Evolutionary conservation across 2,329 filamentous ascomycete genomes (phyloP).

Genomic region (Cytospora leucostoma): DNA sequence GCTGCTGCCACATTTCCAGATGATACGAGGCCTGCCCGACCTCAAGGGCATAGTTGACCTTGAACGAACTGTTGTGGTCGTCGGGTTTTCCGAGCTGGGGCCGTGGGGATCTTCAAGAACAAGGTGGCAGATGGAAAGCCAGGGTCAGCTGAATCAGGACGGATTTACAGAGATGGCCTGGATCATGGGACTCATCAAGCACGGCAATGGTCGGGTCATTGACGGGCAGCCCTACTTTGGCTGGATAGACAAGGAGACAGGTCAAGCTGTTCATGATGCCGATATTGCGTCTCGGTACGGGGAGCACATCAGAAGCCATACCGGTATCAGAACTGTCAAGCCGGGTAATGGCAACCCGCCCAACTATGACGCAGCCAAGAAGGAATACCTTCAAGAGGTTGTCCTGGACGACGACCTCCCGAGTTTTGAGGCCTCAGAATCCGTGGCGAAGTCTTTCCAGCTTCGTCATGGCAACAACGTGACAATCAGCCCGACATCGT

Average conservation of each 20-base stretch:
- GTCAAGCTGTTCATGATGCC: constrained; percentile 34
- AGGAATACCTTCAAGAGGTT: constrained; percentile 39
- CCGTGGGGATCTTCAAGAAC: constrained; percentile 72
- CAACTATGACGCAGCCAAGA: constrained; percentile 32
- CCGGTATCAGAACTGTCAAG: constrained; percentile 39
- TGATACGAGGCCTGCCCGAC: constrained; percentile 31
- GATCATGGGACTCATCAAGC: constrained; percentile 74
- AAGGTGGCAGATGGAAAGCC: constrained; percentile 72
- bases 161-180: constrained; percentile 73
- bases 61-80: constrained; percentile 40
- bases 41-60: constrained; percentile 43
- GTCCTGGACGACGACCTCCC: constrained; percentile 37
- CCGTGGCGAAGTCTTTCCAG: constrained; percentile 36
- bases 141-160: constrained; percentile 68
- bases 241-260: constrained; percentile 43
- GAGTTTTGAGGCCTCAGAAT: constrained; percentile 37
- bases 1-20: constrained; percentile 34
- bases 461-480: constrained; percentile 38
- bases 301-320: constrained; percentile 36
- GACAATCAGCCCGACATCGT: constrained; percentile 29
- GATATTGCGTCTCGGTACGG: constrained; percentile 38
- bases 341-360: constrained; percentile 28
- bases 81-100: constrained; percentile 43
- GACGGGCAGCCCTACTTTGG: constrained; percentile 61
- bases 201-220: constrained; percentile 43